Base-by-base conservation (phyloP, 805 yeast genomes). In the Cyberlindnera nakhonratchasimensis region DNA sequence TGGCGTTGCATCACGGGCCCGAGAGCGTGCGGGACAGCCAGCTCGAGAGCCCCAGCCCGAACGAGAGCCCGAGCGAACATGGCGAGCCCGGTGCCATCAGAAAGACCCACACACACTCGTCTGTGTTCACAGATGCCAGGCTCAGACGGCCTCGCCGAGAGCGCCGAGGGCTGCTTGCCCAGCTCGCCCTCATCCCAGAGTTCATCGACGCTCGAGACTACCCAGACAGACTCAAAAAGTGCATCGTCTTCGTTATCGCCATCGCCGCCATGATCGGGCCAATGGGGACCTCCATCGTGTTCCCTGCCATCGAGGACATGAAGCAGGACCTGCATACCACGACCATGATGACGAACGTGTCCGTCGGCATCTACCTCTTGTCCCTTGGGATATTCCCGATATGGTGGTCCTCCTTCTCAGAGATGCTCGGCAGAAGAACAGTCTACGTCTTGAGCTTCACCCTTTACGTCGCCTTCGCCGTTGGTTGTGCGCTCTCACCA, bases 341-440 rank as follows among this genome's bases (percentile, higher is more conserved):
- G 5, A 73, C 72, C 1, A 65, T 79, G 22, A 69, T 76, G 53
- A 87, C 86, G 20, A 87, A 86, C 55, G 71, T 87, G 14, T 79
- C 91, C 2, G 87, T 86, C 39, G 96, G 96, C 51, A 72, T 87
- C 11, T 88, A 86, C 58, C 63, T 86, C 21, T 56, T 86, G 12
- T 70, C 89, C 1, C 57, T 88, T 26, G 96, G 96, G 13, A 67
- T 88, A 2, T 79, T 86, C 53, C 96, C 96, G 2, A 57, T 88
- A 34, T 87, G 95, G 93, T 88, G 96, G 95, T 82, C 91, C 6
- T 77, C 82, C 9, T 73, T 85, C 43, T 79, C 89, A 30, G 96
- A 88, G 57, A 63, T 71, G 39, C 74, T 75, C 48, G 96, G 96
- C 2, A 69, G 96, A 51, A 65, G 96, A 42, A 70, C 80, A 2